These are phyloP conservation scores for Thermoascus crustaceus DNA, from an alignment of 2,329 filamentous ascomycete genomes.

Conservation along the genomic window DNA sequence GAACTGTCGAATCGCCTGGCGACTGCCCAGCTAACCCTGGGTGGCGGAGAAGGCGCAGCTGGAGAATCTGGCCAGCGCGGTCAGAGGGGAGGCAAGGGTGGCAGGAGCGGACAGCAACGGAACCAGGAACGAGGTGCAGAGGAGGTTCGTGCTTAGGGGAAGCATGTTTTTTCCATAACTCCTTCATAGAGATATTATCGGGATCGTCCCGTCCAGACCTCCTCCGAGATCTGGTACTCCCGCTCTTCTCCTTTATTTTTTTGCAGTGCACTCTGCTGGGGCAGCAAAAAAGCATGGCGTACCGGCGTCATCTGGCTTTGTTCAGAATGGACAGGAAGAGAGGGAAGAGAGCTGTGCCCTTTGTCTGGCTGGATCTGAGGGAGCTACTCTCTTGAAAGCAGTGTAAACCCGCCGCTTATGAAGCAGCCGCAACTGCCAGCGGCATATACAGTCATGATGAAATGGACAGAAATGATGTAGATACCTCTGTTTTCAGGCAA, in stretches of 20 bases:
- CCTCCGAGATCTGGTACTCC: background rate
- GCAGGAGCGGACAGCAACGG: constrained; percentile 30
- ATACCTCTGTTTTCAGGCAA: constrained; percentile 8
- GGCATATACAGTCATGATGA: constrained; percentile 25
- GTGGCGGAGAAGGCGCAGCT: constrained; percentile 37
- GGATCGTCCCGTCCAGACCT: constrained; percentile 7
- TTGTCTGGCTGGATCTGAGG: constrained; percentile 2
- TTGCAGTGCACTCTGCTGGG: constrained; percentile 10
- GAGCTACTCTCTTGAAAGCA: constrained; percentile 5
- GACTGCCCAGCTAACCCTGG: constrained; percentile 59
- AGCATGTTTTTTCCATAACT: constrained; percentile 19
- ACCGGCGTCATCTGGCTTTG: constrained; percentile 26
- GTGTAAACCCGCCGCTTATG: constrained; percentile 16
- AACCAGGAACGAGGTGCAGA: constrained; percentile 30
- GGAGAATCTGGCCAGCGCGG: constrained; percentile 28
- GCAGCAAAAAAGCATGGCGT: constrained; percentile 19
- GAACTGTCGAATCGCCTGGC: constrained; percentile 93
- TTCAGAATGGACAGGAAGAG: constrained; percentile 13
- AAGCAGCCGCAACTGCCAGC: constrained; percentile 19
- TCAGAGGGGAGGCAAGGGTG: constrained; percentile 37
- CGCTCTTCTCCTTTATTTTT: constrained; percentile 6
- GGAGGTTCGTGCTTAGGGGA: constrained; percentile 29
- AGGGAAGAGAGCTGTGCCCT: constrained; percentile 6
- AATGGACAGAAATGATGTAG: constrained; percentile 22
- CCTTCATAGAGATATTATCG: constrained; percentile 15